phyloP scores from a whole-genome alignment of 129 eudicot genomes.

The Helichrysum umbraculigerum region DNA sequence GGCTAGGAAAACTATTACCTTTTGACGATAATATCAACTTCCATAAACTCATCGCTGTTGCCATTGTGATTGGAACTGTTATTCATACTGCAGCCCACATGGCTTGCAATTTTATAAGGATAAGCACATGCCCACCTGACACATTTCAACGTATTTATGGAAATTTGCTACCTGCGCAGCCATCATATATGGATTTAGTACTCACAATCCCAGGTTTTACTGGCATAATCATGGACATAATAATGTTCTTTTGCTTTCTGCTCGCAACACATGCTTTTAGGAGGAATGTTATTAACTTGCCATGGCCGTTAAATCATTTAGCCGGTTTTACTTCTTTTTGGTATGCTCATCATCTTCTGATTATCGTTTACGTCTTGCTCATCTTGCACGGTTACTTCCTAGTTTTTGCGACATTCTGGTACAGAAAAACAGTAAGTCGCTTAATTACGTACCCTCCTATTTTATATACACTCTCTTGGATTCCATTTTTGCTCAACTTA shows the following conservation, averaged over 20 bases:
- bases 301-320: constrained; percentile 58
- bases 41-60: constrained; percentile 47
- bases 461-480: neutral
- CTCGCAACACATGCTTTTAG: constrained; percentile 87
- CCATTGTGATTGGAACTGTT: constrained; percentile 42
- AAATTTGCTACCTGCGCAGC: constrained; percentile 49
- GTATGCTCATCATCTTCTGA: constrained; percentile 95
- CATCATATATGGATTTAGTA: constrained; percentile 55
- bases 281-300: constrained; percentile 76
- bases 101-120: constrained; percentile 44
- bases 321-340: constrained; percentile 97
- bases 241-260: constrained; percentile 75
- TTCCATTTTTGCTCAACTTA: neutral
- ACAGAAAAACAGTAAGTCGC: constrained; percentile 67
- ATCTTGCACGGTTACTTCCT: constrained; percentile 81
- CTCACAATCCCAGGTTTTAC: constrained; percentile 56
- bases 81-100: constrained; percentile 39
- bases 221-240: constrained; percentile 59
- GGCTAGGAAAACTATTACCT: constrained; percentile 46
- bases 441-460: neutral
- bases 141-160: constrained; percentile 54
- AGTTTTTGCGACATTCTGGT: constrained; percentile 57
- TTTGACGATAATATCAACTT: constrained; percentile 64
- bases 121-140: constrained; percentile 37
- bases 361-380: constrained; percentile 64